Conservation (phyloP, 495 filamentous ascomycete species). For the Neurospora tetraspora region DNA sequence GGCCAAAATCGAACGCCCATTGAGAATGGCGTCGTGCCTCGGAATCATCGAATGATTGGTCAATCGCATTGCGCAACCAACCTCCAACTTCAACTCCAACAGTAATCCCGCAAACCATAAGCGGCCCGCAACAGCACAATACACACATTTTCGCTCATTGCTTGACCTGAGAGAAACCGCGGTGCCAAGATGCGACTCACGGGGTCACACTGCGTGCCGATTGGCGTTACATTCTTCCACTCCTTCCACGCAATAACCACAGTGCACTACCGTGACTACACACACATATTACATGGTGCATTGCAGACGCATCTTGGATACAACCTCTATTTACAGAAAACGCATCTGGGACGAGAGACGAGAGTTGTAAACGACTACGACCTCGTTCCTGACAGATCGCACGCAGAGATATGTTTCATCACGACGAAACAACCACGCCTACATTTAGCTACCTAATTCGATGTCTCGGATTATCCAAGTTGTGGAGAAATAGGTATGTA, state of each 20-base stretch:
- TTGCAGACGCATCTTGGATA: background rate
- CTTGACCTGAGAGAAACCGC: background rate
- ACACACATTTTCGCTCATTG: background rate
- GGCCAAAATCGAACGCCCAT: background rate
- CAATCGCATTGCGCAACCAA: background rate
- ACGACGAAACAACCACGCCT: background rate
- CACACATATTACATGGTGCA: background rate
- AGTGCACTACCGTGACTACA: background rate
- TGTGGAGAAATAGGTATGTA: background rate
- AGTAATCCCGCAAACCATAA: background rate
- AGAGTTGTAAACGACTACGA: background rate
- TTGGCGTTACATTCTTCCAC: background rate
- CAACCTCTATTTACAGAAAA: background rate
- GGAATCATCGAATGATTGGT: background rate
- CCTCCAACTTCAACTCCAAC: background rate
- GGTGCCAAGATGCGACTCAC: background rate
- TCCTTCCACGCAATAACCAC: background rate
- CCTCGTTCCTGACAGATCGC: background rate
- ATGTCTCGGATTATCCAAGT: background rate
- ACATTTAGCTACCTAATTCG: background rate
- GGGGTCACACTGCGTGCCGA: background rate
- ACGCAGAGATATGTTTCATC: background rate
- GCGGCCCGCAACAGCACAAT: background rate
- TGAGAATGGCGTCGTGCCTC: background rate
- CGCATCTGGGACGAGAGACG: background rate